Evolutionary conservation across 192 early-diverging fungal genomes (phyloP).

Genomic region (Coemansia sp.): DNA sequence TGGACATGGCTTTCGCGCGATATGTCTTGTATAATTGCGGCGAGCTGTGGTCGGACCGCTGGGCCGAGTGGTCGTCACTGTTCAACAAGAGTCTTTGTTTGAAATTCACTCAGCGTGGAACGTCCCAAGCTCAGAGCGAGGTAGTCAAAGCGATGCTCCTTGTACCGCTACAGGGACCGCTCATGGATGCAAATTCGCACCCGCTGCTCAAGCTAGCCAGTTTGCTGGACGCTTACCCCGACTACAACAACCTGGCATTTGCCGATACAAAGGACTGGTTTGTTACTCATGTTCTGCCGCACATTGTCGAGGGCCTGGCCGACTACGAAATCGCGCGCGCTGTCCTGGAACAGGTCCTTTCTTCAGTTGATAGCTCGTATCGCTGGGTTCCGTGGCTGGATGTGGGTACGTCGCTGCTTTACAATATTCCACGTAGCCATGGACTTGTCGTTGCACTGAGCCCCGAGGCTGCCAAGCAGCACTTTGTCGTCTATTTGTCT

Average conservation of each 20-base stretch:
- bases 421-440: constrained; percentile 27
- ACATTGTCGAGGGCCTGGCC: constrained; percentile 9
- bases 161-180: constrained; percentile 8
- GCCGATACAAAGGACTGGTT: constrained; percentile 46
- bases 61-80: constrained; percentile 30
- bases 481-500: constrained; percentile 43
- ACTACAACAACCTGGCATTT: constrained; percentile 23
- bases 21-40: constrained; percentile 12
- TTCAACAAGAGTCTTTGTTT: background rate
- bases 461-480: constrained; percentile 18
- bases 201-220: constrained; percentile 19
- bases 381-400: constrained; percentile 40
- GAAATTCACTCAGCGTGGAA: constrained; percentile 7
- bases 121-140: constrained; percentile 12
- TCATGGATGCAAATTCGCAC: constrained; percentile 3
- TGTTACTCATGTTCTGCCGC: constrained; percentile 20
- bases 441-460: constrained; percentile 35
- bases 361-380: constrained; percentile 24
- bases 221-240: constrained; percentile 8
- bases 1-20: background rate
- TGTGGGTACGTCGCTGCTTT: constrained; percentile 27
- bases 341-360: constrained; percentile 25
- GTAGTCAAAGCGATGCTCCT: constrained; percentile 23
- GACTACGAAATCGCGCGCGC: constrained; percentile 11
- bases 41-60: constrained; percentile 27